Conservation (phyloP, 352 stramenopile genomes). For the Aphanomyces astaci region DNA sequence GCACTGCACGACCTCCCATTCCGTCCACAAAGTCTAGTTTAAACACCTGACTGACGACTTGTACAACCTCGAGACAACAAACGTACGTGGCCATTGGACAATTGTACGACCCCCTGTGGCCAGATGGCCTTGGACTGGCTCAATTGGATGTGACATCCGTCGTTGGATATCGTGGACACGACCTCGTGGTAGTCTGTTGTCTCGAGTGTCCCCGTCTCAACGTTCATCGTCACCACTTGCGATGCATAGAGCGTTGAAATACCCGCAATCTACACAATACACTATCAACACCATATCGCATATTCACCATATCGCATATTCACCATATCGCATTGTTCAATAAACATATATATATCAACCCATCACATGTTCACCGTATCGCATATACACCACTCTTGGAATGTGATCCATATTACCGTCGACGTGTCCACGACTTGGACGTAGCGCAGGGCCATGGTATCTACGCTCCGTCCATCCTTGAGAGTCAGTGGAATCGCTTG, state of each 20-base stretch:
- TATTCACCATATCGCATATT: too few species aligned
- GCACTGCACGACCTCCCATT: constrained; percentile 3
- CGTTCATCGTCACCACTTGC: not conserved
- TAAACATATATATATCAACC: too few species aligned
- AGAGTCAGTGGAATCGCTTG: too few species aligned
- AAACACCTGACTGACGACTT: too few species aligned
- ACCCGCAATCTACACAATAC: not conserved
- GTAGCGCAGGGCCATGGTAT: not conserved
- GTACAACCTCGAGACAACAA: too few species aligned
- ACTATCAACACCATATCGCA: too few species aligned
- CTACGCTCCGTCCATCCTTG: not conserved
- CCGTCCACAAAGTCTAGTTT: not conserved
- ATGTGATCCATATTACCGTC: too few species aligned
- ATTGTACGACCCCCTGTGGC: not conserved
- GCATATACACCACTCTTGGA: too few species aligned
- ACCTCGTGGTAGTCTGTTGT: not conserved
- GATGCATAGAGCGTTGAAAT: not conserved
- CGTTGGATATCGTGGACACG: not conserved
- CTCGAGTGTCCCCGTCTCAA: not conserved
- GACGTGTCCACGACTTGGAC: not conserved
- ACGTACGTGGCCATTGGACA: too few species aligned
- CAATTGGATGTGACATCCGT: not conserved
- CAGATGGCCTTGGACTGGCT: not conserved
- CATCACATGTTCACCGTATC: too few species aligned
- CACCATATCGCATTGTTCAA: too few species aligned